Evolutionary conservation across 2,329 filamentous ascomycete species (phyloP).

Genomic region (Xylariaceae sp.): DNA sequence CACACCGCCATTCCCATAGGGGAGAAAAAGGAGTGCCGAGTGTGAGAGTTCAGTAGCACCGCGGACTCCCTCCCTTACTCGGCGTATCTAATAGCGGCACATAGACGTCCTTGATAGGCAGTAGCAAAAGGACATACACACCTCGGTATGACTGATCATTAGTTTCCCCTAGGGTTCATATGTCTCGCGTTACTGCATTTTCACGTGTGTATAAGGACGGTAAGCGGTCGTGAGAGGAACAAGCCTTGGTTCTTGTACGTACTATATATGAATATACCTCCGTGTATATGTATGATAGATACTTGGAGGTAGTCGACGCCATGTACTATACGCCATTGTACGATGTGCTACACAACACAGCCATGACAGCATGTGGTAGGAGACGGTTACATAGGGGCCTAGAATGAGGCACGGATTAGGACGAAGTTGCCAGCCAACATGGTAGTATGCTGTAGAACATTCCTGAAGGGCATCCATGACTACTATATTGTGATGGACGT

Average conservation of each 20-base stretch:
- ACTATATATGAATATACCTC: too few species aligned
- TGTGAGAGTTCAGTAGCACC: background rate
- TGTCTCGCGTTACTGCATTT: background rate
- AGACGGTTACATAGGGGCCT: slow-evolving; percentile 6
- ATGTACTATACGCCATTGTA: too few species aligned
- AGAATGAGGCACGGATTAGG: background rate
- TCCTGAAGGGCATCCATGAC: too few species aligned
- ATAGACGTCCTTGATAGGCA: too few species aligned
- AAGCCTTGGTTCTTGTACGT: too few species aligned
- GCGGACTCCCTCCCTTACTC: background rate
- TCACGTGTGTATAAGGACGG: background rate
- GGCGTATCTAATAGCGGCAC: background rate
- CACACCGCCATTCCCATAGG: background rate
- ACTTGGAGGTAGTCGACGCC: too few species aligned
- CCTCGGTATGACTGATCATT: background rate
- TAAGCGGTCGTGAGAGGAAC: too few species aligned
- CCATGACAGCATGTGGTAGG: background rate
- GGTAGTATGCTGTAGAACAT: too few species aligned
- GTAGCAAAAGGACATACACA: background rate
- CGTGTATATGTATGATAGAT: too few species aligned
- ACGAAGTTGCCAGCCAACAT: background rate
- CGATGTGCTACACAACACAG: background rate
- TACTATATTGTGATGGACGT: background rate
- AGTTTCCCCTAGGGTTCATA: background rate
- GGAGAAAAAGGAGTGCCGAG: background rate